Conservation (phyloP, 257 asterid genomes). For the Plantago ovata region DNA sequence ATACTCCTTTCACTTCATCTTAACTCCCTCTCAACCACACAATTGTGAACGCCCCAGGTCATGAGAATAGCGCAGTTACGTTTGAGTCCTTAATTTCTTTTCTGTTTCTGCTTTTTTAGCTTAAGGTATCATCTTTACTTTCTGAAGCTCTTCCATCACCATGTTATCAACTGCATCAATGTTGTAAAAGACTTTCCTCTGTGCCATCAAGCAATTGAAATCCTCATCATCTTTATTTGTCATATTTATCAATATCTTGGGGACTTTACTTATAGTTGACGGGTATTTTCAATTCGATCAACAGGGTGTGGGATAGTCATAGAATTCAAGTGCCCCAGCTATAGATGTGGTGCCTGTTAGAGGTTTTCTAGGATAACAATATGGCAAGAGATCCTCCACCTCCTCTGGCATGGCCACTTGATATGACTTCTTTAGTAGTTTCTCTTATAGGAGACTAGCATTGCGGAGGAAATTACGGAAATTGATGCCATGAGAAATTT, state of each 20-base stretch:
- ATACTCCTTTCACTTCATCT: no score
- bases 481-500: no score
- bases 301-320: constrained; percentile 37
- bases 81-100: constrained; percentile 50
- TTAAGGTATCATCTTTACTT: constrained; percentile 60
- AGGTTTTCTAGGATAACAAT: constrained; percentile 42
- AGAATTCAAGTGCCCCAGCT: constrained; percentile 39
- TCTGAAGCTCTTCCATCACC: constrained; percentile 66
- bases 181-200: constrained; percentile 55
- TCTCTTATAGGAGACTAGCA: no score
- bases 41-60: no score
- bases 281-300: constrained; percentile 21
- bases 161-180: constrained; percentile 65
- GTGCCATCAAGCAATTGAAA: constrained; percentile 46
- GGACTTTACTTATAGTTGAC: constrained; percentile 45
- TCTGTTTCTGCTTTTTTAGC: constrained; percentile 67
- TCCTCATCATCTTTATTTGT: constrained; percentile 32
- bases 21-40: no score
- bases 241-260: constrained; percentile 65
- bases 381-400: no score
- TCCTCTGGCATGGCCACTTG: no score
- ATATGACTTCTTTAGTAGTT: no score
- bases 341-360: constrained; percentile 33
- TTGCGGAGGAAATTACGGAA: no score
- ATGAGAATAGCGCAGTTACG: constrained; percentile 80